Evolutionary conservation across 768 basidiomycete genomes (phyloP), one percentile per base, ranked within the genome.

Genomic region (Tephrocybe sp.): DNA sequence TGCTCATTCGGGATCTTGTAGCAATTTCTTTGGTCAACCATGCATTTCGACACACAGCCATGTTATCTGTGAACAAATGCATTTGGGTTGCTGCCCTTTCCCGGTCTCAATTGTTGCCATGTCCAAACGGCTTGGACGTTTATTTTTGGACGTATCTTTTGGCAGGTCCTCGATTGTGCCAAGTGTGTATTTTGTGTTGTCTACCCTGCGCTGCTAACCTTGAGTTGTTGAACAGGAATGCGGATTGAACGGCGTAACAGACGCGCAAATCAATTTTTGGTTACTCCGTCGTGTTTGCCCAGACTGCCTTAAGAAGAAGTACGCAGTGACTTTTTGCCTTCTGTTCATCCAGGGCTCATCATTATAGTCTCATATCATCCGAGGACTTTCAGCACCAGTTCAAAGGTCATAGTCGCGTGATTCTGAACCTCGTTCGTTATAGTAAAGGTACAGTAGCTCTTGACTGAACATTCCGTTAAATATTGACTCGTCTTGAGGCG

Each of bases 151-250:
- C 16, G 5, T 11, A 39, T 22, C 38, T 39, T 39, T 4, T 21
- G 16, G 8, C 38, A 16, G 38, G 38, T 22, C 38, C 5, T 9
- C 38, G 16, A 25, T 22, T 39, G 21, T 39, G 38, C 19, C 38
- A 39, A 25, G 38, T 39, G 9, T 6, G 24, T 39, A 5, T 9
- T 4, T 19, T 4, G 18, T 8, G 9, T 16, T 39, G 19, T 6
- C 12, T 9, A 16, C 16, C 38, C 16, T 39, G 21, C 24, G n/a
- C 5, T 9, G 38, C 38, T 39, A 7, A 39, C 19, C 11, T 21
- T 21, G n/a, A n/a, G n/a, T n/a, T n/a, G n/a, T n/a, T 41, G 22
- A n/a, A 21, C 44, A 44, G 44, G 32, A 44, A 34, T 44, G 44
- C 15, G 30, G 30, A 9, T 5, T 9, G 18, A 4, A 15, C 4